A percentile compares a stretch with the other conserved stretches of the same genome.
Conservation (phyloP, 2,329 filamentous ascomycete genomes). For the Fusarium robinianum region DNA sequence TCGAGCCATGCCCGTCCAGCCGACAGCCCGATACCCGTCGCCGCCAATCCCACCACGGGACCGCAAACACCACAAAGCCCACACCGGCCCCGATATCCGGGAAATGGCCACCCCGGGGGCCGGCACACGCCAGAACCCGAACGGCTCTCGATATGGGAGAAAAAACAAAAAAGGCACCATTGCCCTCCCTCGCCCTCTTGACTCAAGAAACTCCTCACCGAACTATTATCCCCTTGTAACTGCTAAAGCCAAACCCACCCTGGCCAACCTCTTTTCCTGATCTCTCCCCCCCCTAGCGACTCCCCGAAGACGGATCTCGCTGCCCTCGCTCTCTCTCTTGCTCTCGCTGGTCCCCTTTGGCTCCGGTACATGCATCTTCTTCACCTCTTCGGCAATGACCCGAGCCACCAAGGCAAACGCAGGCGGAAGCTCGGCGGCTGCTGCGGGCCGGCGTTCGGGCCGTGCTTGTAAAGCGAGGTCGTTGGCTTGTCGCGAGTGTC, state of each 20-base stretch:
- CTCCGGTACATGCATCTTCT: neutral
- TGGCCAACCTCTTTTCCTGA: no score
- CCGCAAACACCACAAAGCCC: constrained; percentile 2
- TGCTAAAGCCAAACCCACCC: no score
- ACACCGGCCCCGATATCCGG: constrained; percentile 26
- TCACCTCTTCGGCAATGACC: neutral
- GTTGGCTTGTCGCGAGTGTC: constrained; percentile 36
- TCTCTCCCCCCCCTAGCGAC: no score
- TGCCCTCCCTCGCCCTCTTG: no score
- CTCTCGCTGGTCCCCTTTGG: neutral
- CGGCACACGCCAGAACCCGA: constrained; percentile 17
- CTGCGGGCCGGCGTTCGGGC: constrained; percentile 23
- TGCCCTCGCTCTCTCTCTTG: neutral
- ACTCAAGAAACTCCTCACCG: no score
- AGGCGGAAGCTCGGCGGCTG: constrained; percentile 25
- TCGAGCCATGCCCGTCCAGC: constrained; percentile 5
- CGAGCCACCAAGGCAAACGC: constrained; percentile 16
- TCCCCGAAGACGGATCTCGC: no score
- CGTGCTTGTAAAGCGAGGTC: constrained; percentile 36
- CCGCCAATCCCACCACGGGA: neutral
- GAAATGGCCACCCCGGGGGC: constrained; percentile 31
- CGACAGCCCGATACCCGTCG: constrained; percentile 24
- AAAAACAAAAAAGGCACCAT: no score
- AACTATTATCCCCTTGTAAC: no score
- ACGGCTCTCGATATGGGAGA: neutral